These are phyloP conservation scores for Auriculariales sp. DNA, from an alignment of 768 basidiomycete genomes.

Conservation along the genomic window DNA sequence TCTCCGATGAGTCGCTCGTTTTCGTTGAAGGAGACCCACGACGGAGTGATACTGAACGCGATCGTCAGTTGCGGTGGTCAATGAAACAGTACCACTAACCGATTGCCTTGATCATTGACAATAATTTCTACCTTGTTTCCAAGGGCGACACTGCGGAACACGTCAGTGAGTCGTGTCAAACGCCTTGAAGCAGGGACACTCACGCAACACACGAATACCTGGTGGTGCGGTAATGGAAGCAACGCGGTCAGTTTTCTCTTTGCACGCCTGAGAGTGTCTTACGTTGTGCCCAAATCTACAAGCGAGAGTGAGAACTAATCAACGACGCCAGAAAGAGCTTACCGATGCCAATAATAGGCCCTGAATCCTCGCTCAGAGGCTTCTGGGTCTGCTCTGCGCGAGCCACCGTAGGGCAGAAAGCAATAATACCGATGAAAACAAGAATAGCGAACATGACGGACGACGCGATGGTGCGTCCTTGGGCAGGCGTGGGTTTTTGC, in stretches of 20 bases:
- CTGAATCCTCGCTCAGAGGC: background rate
- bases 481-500: background rate
- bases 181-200: background rate
- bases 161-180: background rate
- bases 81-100: background rate
- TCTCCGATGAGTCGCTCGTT: constrained; percentile 23
- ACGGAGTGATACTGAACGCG: constrained; percentile 5
- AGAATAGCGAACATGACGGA: constrained; percentile 2
- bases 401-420: constrained; percentile 2
- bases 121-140: constrained; percentile 4
- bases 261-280: background rate
- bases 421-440: constrained; percentile 1
- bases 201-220: constrained; percentile 9
- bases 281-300: constrained; percentile 8
- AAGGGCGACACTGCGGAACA: background rate
- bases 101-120: constrained; percentile 6
- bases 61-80: background rate
- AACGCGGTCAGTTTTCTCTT: background rate
- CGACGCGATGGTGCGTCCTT: background rate
- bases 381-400: background rate
- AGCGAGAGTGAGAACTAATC: background rate
- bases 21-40: constrained; percentile 7
- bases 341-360: constrained; percentile 7
- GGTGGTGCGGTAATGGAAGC: background rate
- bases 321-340: background rate